Conservation (phyloP, 768 basidiomycete species). For the Lentinus tigrinus region DNA sequence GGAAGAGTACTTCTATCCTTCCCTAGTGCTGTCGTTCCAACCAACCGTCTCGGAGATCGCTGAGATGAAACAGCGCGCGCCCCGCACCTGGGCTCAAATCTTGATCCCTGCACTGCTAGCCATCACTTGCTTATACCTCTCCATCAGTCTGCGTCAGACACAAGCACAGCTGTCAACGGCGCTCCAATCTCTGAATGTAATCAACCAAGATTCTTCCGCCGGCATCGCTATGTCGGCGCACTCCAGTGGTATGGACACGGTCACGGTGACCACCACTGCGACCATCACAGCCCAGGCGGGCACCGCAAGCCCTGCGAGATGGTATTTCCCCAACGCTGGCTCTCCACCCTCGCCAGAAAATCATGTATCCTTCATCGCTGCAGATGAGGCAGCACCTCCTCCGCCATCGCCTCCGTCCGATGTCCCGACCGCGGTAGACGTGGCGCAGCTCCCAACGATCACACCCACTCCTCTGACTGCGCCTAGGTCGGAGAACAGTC, state of each 20-base stretch:
- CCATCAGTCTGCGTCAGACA: constrained; percentile 4
- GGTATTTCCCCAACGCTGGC: constrained; percentile 14
- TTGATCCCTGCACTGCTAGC: not conserved
- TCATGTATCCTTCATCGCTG: not conserved
- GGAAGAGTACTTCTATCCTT: constrained; percentile 59
- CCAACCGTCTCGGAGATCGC: constrained; percentile 14
- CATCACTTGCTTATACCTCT: constrained; percentile 1
- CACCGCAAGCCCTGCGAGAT: constrained; percentile 2
- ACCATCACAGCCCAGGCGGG: not conserved
- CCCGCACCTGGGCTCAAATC: constrained; percentile 1
- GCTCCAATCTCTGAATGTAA: not conserved
- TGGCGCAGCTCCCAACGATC: constrained; percentile 15
- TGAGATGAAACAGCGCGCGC: not conserved
- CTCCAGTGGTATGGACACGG: constrained; percentile 23
- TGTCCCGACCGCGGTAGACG: constrained; percentile 10
- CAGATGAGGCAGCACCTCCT: not conserved
- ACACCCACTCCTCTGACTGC: constrained; percentile 14
- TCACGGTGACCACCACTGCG: constrained; percentile 37
- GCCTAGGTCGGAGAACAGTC: not conserved
- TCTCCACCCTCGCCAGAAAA: not conserved
- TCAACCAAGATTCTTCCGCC: not conserved
- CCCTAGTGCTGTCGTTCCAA: constrained; percentile 33
- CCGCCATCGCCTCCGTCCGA: not conserved
- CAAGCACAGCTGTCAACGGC: constrained; percentile 17
- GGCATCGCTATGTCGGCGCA: constrained; percentile 7